Evolutionary conservation across 1,284 basidiomycete genomes (phyloP), one percentile per base, ranked within the genome.

Genomic region (Mycena citricolor): DNA sequence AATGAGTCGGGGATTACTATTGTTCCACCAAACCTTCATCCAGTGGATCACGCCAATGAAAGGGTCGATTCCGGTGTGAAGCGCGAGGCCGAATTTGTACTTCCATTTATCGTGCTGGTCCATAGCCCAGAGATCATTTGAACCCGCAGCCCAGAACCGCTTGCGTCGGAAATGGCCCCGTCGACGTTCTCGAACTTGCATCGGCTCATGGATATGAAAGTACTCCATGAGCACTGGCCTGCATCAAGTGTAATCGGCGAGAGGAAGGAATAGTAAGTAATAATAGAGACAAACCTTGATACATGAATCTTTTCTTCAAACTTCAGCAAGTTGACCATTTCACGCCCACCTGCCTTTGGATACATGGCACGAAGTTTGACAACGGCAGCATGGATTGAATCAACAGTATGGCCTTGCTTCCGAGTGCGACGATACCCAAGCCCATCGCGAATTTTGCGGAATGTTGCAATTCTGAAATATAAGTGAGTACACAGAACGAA

Each of bases 21-120:
- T 71, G 1, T 56, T 68, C 67, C 66, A 72, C 71, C 67, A 73
- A 8, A 69, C 56, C 28, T 59, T 63, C 24, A 66, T 24, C 67
- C 69, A 74, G 3, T 56, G 25, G 12, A 66, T 55, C 0, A 31
- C 20, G 1, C 67, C 64, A 19, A 57, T 26, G 40, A 57, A 65
- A 5, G 65, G 61, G 29, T 74, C 68, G 5, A 66, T 37, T 0
- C 62, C 51, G 21, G 54, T 43, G 49, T 74, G 71, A 0, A 73
- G 41, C 32, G 36, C 60, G 0, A 73, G 54, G 0, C 65, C 63
- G 49, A 67, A 73, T 2, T 51, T 32, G 10, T 53, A 39, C 21
- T 55, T 36, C 69, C 68, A 73, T 45, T 73, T 73, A 43, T 73
- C 67, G 38, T 48, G 51, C 13, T 64, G 61, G 5, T 65, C 56